Percentiles rank a stretch among this genome's conserved stretches.
These are phyloP conservation scores for Colletotrichum tropicicola DNA, from an alignment of 2,329 filamentous ascomycete species.

Conservation along the genomic window DNA sequence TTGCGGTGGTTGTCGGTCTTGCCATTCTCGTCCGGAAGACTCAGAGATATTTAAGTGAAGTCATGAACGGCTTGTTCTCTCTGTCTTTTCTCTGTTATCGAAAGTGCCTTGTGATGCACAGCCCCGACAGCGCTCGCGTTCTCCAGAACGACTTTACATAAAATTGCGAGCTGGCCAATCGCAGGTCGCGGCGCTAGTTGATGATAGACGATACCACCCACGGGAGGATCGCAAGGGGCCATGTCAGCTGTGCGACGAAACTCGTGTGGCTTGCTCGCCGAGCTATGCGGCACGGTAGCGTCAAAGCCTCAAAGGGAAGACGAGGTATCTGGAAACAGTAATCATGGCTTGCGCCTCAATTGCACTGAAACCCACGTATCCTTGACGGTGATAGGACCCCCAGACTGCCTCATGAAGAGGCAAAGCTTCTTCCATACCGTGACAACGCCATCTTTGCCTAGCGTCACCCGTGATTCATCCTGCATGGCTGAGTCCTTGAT, in stretches of 20 bases:
- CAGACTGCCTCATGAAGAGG: conserved; percentile 16
- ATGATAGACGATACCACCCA: not conserved
- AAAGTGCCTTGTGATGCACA: not conserved
- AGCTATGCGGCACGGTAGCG: not conserved
- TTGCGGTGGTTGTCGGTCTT: not conserved
- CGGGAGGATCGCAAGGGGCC: not conserved
- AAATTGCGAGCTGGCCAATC: conserved; percentile 9
- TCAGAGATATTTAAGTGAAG: not conserved
- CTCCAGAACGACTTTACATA: not conserved
- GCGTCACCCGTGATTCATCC: not conserved
- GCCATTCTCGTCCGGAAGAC: too few relatives aligned
- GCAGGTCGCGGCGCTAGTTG: not conserved
- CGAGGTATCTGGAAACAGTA: not conserved
- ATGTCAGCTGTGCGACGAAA: not conserved
- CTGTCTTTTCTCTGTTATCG: not conserved
- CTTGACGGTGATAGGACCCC: conserved; percentile 1
- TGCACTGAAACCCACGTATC: conserved; percentile 11
- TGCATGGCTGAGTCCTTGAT: conserved; percentile 34
- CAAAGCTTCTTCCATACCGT: conserved; percentile 5
- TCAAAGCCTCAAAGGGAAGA: not conserved
- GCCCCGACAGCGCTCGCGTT: not conserved
- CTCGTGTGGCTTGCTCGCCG: not conserved
- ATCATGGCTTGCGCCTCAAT: conserved; percentile 3
- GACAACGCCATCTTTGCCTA: not conserved
- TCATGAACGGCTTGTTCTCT: not conserved